Evolutionary conservation across 192 early-diverging fungal species (phyloP).

Genomic region (Lobosporangium transversale): DNA sequence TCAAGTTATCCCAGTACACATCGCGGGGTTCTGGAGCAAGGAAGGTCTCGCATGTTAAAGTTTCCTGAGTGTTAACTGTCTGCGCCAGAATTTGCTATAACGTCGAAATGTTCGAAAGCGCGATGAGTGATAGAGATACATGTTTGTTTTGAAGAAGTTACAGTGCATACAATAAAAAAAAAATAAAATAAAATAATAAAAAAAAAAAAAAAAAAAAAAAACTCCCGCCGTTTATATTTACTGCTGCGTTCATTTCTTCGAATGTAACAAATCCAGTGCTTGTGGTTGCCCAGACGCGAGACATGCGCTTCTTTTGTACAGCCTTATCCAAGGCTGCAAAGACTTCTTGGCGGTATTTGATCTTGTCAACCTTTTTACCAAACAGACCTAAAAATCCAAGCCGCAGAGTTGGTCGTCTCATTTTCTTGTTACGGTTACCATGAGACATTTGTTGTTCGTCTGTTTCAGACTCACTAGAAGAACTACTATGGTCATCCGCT

Average conservation of each 20-base stretch:
- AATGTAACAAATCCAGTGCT: slow-evolving; percentile 86
- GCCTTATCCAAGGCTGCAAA: slow-evolving; percentile 68
- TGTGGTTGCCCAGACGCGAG: slow-evolving; percentile 52
- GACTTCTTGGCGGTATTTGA: slow-evolving; percentile 66
- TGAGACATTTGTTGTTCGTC: background rate
- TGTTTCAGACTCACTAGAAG: background rate
- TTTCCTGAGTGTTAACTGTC: slow-evolving; percentile 71
- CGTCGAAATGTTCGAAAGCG: background rate
- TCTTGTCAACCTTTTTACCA: slow-evolving; percentile 72
- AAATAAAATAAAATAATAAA: too few species aligned
- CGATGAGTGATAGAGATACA: background rate
- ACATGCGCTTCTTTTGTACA: slow-evolving; percentile 61
- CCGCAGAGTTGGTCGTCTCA: slow-evolving; percentile 55
- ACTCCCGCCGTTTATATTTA: too few species aligned
- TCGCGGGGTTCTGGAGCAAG: slow-evolving; percentile 82
- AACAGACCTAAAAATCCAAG: slow-evolving; percentile 57
- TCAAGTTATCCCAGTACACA: slow-evolving; percentile 81
- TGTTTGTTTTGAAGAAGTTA: background rate
- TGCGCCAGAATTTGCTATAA: slow-evolving; percentile 72
- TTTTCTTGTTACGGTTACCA: background rate
- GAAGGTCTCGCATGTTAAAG: slow-evolving; percentile 69
- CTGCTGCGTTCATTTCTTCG: slow-evolving; percentile 71
- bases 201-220: too few species aligned
- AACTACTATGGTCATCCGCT: too few species aligned
- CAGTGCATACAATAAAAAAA: background rate